Percentiles rank a stretch among this genome's conserved stretches.
Conservation (phyloP, 169 alveolate species). For the Plasmodium gonderi region DNA sequence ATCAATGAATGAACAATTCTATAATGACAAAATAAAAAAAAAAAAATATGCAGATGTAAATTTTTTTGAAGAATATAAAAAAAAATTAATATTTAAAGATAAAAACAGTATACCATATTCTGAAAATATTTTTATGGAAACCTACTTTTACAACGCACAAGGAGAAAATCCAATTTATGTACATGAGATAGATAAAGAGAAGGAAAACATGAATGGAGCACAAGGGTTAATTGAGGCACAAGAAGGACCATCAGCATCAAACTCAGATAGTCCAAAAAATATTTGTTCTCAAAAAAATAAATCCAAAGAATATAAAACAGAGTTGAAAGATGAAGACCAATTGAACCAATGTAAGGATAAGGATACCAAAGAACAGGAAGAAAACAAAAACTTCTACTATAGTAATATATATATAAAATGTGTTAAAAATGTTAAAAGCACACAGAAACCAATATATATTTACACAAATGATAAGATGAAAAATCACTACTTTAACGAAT, state of each 20-base stretch:
- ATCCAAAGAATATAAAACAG: neutral
- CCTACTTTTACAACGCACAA: neutral
- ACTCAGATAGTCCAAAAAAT: too few species aligned
- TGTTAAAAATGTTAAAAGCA: constrained; percentile 22
- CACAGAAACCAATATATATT: constrained; percentile 51
- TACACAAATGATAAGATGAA: constrained; percentile 68
- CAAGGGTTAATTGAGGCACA: too few species aligned
- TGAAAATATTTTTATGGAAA: constrained; percentile 37
- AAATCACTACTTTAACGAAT: constrained; percentile 67
- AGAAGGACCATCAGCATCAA: too few species aligned
- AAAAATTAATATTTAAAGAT: constrained; percentile 1
- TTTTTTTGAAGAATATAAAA: constrained; percentile 43
- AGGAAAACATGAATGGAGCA: too few species aligned
- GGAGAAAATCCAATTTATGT: neutral
- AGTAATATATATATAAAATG: constrained; percentile 44
- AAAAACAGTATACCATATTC: constrained; percentile 25
- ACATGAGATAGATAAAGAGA: neutral
- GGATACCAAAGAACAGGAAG: neutral
- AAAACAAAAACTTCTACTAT: constrained; percentile 1
- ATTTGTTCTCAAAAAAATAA: too few species aligned
- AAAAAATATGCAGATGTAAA: neutral
- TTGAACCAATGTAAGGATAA: neutral
- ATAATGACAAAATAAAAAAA: constrained; percentile 57
- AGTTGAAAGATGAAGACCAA: neutral
- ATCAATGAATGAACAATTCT: constrained; percentile 68